Base-by-base conservation (phyloP, 495 filamentous ascomycete genomes). In the Aspergillus kassunensis region DNA sequence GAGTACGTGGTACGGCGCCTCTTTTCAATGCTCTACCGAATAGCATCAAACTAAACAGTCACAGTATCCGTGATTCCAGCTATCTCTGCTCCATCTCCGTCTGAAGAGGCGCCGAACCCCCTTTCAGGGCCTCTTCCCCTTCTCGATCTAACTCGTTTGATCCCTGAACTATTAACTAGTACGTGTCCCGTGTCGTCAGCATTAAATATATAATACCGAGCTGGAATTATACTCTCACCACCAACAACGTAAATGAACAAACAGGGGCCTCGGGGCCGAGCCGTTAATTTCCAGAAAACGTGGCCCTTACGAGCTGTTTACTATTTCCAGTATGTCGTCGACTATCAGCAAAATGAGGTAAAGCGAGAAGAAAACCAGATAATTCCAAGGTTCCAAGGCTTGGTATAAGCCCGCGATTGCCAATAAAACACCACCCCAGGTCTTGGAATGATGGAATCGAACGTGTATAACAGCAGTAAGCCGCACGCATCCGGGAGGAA, bases 131-230 rank as follows among this genome's bases (percentile, higher is more conserved):
- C 50, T 33, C 21, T 16, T 19, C 47, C 44, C 23, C 39, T 49
- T 30, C 55, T 42, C 31, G 37, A 51, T 39, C 51, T 55, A 61
- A 47, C 48, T 45, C 42, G 33, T 55, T 58, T 40, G 53, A 56
- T 56, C 55, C 55, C 52, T 54, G 52, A n/a, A n/a, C n/a, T n/a
- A n/a, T n/a, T n/a, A n/a, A 23, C 53, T 56, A 51, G 56, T 62
- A 59, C 59, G 59, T 62, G 50, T 58, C 44, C 53, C 47, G 37
- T 56, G 55, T 62, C 56, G 59, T 62, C 55, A 62, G 59, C 59
- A 46, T 37, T 37, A 6, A 16, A 16, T 16, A 37, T 7, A 45
- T 21, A 21, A 31, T 12, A 16, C 4, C 8, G 20, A 2, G 9
- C 11, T 29, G 11, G 6, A 29, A 29, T 29, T 6, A 5, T 29